Evolutionary conservation across 2,329 filamentous ascomycete species (phyloP).

Genomic region (Penicillium capsulatum): DNA sequence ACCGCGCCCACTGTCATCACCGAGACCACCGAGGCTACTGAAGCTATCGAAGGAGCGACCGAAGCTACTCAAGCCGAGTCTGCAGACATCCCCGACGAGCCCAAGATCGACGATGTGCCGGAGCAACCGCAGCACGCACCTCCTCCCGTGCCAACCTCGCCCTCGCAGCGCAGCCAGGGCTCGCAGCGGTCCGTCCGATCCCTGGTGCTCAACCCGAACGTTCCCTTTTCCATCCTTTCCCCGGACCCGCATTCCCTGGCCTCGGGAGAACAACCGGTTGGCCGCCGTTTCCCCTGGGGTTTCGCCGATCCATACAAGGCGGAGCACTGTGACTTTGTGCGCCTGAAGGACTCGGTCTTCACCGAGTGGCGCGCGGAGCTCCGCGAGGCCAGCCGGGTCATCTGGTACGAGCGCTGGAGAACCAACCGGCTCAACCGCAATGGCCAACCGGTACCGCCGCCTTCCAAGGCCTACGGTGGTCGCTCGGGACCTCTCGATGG

Average conservation of each 20-base stretch:
- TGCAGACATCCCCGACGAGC: slow-evolving; percentile 9
- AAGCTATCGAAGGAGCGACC: slow-evolving; percentile 24
- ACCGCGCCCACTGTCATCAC: slow-evolving; percentile 27
- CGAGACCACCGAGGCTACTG: slow-evolving; percentile 23
- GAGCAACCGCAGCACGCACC: not conserved
- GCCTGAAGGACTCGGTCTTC: slow-evolving; percentile 88
- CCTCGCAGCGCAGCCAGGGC: slow-evolving; percentile 39
- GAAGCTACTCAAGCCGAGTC: too few species aligned
- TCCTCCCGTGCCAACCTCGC: slow-evolving; percentile 12
- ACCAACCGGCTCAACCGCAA: slow-evolving; percentile 49
- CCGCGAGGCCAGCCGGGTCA: slow-evolving; percentile 80
- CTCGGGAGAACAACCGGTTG: slow-evolving; percentile 51
- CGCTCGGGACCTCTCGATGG: slow-evolving; percentile 29
- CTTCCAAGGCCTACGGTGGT: slow-evolving; percentile 21
- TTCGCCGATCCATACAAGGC: slow-evolving; percentile 90
- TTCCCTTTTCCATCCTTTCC: slow-evolving; percentile 89
- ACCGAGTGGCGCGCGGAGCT: slow-evolving; percentile 88
- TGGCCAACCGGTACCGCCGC: slow-evolving; percentile 19
- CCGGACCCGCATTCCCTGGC: slow-evolving; percentile 77
- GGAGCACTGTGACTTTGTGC: slow-evolving; percentile 88
- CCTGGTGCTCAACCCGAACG: slow-evolving; percentile 53
- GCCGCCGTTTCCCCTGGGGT: slow-evolving; percentile 92
- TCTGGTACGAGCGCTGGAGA: slow-evolving; percentile 96
- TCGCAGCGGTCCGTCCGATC: slow-evolving; percentile 44
- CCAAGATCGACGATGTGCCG: slow-evolving; percentile 13